These are phyloP conservation scores for Saturnispora sanitii DNA, from an alignment of 805 yeast species.

Conservation along the genomic window DNA sequence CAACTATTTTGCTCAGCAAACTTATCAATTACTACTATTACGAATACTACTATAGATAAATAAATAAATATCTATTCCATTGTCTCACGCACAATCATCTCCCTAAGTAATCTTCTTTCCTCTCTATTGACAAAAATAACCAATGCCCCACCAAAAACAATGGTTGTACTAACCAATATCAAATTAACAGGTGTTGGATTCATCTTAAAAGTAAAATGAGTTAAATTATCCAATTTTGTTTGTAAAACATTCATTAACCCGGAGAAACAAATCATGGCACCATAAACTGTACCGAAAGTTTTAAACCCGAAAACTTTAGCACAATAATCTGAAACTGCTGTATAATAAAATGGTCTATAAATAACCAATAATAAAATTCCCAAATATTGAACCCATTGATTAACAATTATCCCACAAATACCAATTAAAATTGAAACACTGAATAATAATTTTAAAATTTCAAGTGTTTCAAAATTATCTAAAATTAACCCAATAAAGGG, in stretches of 20 bases:
- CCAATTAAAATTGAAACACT: slow-evolving; percentile 56
- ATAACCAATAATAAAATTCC: slow-evolving; percentile 69
- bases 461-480: slow-evolving; percentile 60
- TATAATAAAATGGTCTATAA: slow-evolving; percentile 86
- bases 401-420: slow-evolving; percentile 52
- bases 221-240: slow-evolving; percentile 54
- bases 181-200: slow-evolving; percentile 76
- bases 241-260: slow-evolving; percentile 75
- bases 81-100: slow-evolving; percentile 40
- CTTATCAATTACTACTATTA: no score
- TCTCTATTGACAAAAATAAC: slow-evolving; percentile 35
- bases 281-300: slow-evolving; percentile 88
- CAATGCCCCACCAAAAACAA: slow-evolving; percentile 39
- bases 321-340: slow-evolving; percentile 83
- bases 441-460: slow-evolving; percentile 44
- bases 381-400: slow-evolving; percentile 40
- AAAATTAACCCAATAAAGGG: slow-evolving; percentile 77
- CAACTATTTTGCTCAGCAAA: not conserved
- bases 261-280: slow-evolving; percentile 70
- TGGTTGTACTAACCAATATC: slow-evolving; percentile 43
- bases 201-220: slow-evolving; percentile 58
- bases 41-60: not conserved
- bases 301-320: slow-evolving; percentile 90
- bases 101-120: slow-evolving; percentile 21
- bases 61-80: slow-evolving; percentile 12